These are phyloP conservation scores for Penicillium sp. DNA, from an alignment of 2,329 filamentous ascomycete species.

Conservation along the genomic window DNA sequence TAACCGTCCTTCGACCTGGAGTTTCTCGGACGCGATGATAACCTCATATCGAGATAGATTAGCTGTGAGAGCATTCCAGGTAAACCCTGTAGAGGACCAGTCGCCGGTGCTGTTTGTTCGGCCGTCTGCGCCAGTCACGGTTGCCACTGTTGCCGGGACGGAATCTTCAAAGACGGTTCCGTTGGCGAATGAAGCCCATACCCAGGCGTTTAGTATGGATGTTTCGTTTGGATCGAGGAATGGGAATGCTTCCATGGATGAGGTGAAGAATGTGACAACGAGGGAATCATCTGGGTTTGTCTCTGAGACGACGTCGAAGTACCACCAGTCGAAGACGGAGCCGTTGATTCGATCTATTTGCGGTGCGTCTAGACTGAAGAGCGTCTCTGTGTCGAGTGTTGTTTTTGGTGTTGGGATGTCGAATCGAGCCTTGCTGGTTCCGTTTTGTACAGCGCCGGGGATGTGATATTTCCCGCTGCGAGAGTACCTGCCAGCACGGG, in stretches of 20 bases:
- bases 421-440: conserved; percentile 7
- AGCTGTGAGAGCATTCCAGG: conserved; percentile 7
- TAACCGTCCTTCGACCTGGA: conserved; percentile 14
- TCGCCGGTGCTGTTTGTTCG: neutral
- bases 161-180: conserved; percentile 19
- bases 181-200: conserved; percentile 29
- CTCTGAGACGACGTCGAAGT: conserved; percentile 39
- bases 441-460: conserved; percentile 10
- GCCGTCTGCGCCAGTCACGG: conserved; percentile 1
- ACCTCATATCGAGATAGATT: conserved; percentile 15
- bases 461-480: conserved; percentile 7
- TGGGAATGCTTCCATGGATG: conserved; percentile 36
- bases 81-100: conserved; percentile 14
- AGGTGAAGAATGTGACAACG: conserved; percentile 35
- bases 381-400: neutral
- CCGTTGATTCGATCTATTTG: conserved; percentile 28
- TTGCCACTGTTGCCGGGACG: conserved; percentile 16
- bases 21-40: conserved; percentile 8
- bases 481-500: neutral
- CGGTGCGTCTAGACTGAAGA: conserved; percentile 26
- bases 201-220: conserved; percentile 24
- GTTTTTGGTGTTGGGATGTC: conserved; percentile 9
- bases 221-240: conserved; percentile 22
- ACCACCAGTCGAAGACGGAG: conserved; percentile 43
- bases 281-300: conserved; percentile 26